Evolutionary conservation across 805 yeast genomes (phyloP).

Genomic region (Ogataea parapolymorpha): DNA sequence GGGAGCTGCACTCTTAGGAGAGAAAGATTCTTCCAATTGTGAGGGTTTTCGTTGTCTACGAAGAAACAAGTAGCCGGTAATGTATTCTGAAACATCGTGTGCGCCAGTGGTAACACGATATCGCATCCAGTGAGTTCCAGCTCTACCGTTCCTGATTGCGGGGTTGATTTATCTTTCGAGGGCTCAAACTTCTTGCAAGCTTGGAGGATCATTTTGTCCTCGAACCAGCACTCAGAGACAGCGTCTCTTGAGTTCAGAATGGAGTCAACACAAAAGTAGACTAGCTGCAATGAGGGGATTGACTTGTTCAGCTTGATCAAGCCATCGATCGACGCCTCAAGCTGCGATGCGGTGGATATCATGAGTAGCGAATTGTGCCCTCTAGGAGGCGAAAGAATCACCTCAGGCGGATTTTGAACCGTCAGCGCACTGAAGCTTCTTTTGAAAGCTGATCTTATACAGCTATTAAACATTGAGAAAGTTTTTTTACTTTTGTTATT

Average conservation of each 20-base stretch:
- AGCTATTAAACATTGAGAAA: not conserved
- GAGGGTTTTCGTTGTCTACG: slow-evolving; percentile 10
- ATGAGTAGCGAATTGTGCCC: slow-evolving; percentile 23
- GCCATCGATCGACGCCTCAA: slow-evolving; percentile 17
- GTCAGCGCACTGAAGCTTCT: slow-evolving; percentile 16
- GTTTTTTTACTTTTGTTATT: slow-evolving; percentile 5
- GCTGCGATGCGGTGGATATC: slow-evolving; percentile 29
- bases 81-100: slow-evolving; percentile 28
- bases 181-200: not conserved
- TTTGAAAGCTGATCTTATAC: not conserved
- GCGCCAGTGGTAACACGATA: slow-evolving; percentile 18
- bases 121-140: not conserved
- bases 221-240: slow-evolving; percentile 29
- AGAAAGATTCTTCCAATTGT: slow-evolving; percentile 15
- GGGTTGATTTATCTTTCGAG: not conserved
- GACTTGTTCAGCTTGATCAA: slow-evolving; percentile 10
- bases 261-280: slow-evolving; percentile 29
- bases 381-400: slow-evolving; percentile 3
- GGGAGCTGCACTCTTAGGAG: slow-evolving; percentile 6
- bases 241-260: slow-evolving; percentile 25
- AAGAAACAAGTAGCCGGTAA: slow-evolving; percentile 26
- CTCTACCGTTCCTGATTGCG: slow-evolving; percentile 2
- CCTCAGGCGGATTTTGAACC: slow-evolving; percentile 20
- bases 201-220: slow-evolving; percentile 13
- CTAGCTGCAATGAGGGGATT: slow-evolving; percentile 16